phyloP scores from a whole-genome alignment of 768 basidiomycete genomes.

The Dentipellis fragilis region DNA sequence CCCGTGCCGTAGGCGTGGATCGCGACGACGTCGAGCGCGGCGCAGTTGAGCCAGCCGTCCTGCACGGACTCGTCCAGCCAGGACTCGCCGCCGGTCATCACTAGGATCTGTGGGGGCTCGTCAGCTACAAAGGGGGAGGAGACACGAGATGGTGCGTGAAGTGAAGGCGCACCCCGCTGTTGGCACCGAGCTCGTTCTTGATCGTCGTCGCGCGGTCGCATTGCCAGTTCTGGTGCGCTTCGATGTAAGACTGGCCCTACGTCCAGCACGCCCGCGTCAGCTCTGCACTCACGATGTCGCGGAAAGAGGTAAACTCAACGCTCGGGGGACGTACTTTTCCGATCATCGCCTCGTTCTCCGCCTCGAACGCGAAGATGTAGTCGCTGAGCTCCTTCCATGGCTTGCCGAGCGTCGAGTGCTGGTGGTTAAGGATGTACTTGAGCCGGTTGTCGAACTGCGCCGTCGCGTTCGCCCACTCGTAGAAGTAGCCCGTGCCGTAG shows the following conservation, averaged over 20 bases:
- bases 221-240: not conserved
- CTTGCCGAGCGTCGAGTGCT: slow-evolving; percentile 23
- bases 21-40: slow-evolving; percentile 23
- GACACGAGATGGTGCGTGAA: not conserved
- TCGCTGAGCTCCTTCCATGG: slow-evolving; percentile 28
- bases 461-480: slow-evolving; percentile 19
- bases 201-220: not conserved
- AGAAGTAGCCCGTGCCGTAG: slow-evolving; percentile 4
- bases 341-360: slow-evolving; percentile 28
- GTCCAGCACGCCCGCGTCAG: not conserved
- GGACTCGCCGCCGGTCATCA: slow-evolving; percentile 21
- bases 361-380: slow-evolving; percentile 30
- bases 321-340: slow-evolving; percentile 14
- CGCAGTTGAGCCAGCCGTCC: slow-evolving; percentile 16
- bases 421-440: slow-evolving; percentile 28
- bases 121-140: not conserved
- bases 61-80: slow-evolving; percentile 21
- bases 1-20: slow-evolving; percentile 26
- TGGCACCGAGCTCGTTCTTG: not conserved
- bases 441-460: slow-evolving; percentile 28
- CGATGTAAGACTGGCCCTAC: not conserved
- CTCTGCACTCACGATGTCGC: not conserved
- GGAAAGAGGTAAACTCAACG: not conserved
- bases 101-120: slow-evolving; percentile 15
- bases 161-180: not conserved